These are phyloP conservation scores for Gillenia trifoliata DNA, from an alignment of 306 rosid genomes.

Conservation along the genomic window DNA sequence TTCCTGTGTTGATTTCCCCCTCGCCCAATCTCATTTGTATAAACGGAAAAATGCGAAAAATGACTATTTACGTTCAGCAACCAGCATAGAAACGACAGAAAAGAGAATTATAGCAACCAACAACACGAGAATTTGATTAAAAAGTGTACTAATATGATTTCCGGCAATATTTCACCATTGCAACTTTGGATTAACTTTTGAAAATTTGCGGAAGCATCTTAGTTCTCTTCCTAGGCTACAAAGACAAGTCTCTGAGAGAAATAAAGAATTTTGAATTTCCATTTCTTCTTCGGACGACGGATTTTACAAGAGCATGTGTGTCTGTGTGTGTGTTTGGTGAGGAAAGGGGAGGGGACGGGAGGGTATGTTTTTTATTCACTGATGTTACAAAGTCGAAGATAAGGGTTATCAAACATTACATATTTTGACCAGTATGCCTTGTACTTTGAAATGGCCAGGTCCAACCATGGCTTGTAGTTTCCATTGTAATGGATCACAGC, in stretches of 20 bases:
- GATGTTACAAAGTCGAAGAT: slow-evolving; percentile 62
- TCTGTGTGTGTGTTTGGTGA: neutral
- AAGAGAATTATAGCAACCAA: too few species aligned
- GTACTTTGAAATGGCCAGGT: slow-evolving; percentile 89
- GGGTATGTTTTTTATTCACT: slow-evolving; percentile 21
- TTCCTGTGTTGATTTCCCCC: neutral
- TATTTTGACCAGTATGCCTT: slow-evolving; percentile 84
- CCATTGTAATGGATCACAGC: slow-evolving; percentile 97
- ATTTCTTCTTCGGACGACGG: neutral
- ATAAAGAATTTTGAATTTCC: neutral
- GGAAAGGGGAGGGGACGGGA: neutral
- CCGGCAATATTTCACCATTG: neutral
- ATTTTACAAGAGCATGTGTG: neutral
- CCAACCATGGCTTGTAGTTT: slow-evolving; percentile 97
- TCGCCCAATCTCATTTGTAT: too few species aligned
- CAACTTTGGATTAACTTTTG: too few species aligned
- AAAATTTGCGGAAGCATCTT: neutral
- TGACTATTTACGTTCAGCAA: too few species aligned
- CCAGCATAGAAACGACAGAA: too few species aligned
- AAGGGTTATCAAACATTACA: slow-evolving; percentile 70
- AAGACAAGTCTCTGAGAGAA: neutral
- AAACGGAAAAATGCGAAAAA: neutral
- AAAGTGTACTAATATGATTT: neutral
- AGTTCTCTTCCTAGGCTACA: neutral
- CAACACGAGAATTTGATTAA: too few species aligned